These are phyloP conservation scores for Multifurca ochricompacta DNA, from an alignment of 768 basidiomycete genomes.

Conservation along the genomic window DNA sequence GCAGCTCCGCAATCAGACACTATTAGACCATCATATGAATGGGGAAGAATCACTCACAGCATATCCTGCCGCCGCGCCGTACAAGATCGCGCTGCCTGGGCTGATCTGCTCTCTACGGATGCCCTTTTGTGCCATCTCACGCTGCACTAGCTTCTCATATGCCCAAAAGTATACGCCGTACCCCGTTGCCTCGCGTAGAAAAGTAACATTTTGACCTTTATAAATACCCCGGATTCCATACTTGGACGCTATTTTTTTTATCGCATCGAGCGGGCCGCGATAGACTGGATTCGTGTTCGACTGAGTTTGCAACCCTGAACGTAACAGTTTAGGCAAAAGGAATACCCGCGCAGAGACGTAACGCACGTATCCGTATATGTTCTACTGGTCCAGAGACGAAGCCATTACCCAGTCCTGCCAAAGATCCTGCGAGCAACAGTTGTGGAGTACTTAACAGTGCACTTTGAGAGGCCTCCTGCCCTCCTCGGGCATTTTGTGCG, in stretches of 20 bases:
- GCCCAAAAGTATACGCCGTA: constrained; percentile 87
- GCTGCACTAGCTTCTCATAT: constrained; percentile 88
- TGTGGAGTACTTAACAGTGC: constrained; percentile 52
- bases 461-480: constrained; percentile 60
- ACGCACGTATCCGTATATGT: constrained; percentile 90
- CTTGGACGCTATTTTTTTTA: constrained; percentile 68
- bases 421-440: constrained; percentile 67
- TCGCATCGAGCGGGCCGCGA: constrained; percentile 80
- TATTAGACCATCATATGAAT: constrained; percentile 10
- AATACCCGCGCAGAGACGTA: constrained; percentile 6
- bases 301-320: constrained; percentile 83
- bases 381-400: constrained; percentile 95
- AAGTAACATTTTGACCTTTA: constrained; percentile 88
- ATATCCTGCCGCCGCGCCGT: constrained; percentile 89
- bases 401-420: constrained; percentile 85
- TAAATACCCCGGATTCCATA: constrained; percentile 81
- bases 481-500: constrained; percentile 46
- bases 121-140: constrained; percentile 68
- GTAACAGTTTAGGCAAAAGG: background rate
- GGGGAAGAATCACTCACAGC: constrained; percentile 40
- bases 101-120: constrained; percentile 71
- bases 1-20: constrained; percentile 12
- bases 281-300: constrained; percentile 69
- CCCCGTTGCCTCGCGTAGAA: constrained; percentile 73
- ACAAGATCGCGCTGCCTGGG: constrained; percentile 71